Evolutionary conservation across 257 asterid genomes (phyloP).

Genomic region (Cinchona pubescens): DNA sequence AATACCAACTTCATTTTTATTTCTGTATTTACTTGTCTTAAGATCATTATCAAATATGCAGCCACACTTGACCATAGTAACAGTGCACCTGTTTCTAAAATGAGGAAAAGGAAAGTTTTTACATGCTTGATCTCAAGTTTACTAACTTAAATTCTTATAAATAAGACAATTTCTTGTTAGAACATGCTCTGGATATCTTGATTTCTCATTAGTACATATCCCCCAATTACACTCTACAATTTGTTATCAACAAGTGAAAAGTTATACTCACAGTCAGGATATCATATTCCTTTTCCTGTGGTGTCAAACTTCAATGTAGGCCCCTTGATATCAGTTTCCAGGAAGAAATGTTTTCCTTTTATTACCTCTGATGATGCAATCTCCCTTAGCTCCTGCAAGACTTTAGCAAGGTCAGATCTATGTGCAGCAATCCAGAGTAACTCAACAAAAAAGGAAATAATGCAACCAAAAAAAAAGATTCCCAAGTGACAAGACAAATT

Average conservation of each 20-base stretch:
- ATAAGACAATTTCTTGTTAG: neutral
- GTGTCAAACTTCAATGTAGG: slow-evolving; percentile 83
- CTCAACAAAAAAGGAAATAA: neutral
- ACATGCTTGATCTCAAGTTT: neutral
- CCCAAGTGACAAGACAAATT: neutral
- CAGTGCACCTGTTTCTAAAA: neutral
- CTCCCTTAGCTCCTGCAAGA: slow-evolving; percentile 66
- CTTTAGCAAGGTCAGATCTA: slow-evolving; percentile 10
- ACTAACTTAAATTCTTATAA: neutral
- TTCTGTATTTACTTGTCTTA: neutral
- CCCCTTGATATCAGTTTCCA: slow-evolving; percentile 87
- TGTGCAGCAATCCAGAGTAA: neutral
- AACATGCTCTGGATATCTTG: neutral
- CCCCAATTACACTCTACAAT: neutral
- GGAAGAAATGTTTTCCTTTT: slow-evolving; percentile 83
- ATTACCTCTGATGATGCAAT: slow-evolving; percentile 59
- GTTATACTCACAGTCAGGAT: slow-evolving; percentile 70
- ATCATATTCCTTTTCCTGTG: slow-evolving; percentile 84
- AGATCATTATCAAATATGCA: neutral
- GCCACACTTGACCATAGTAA: neutral
- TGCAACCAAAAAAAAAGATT: neutral
- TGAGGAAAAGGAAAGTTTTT: neutral
- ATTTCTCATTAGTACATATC: neutral
- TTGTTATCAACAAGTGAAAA: neutral
- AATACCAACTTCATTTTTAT: neutral